Percentiles rank a stretch among this genome's conserved stretches.
Conservation (phyloP, 148 eudicot species). For the Arctostaphylos glauca region DNA sequence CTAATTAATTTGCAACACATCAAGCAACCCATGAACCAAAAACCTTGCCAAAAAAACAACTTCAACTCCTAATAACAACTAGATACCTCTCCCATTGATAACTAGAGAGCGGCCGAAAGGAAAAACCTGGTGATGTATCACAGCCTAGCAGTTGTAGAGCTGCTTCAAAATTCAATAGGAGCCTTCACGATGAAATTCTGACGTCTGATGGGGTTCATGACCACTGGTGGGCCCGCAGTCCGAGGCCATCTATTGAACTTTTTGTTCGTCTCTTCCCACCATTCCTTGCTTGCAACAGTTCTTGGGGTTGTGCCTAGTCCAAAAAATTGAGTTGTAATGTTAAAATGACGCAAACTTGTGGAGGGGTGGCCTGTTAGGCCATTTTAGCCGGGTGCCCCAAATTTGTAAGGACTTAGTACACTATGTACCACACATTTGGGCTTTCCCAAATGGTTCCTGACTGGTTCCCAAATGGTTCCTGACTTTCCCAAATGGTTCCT, state of each 20-base stretch:
- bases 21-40: not conserved
- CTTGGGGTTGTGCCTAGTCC: conserved; percentile 40
- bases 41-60: not conserved
- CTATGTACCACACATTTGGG: too few relatives aligned
- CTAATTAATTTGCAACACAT: not conserved
- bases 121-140: not conserved
- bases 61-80: not conserved
- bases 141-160: not conserved
- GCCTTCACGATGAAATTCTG: too few relatives aligned
- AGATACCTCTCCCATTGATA: not conserved
- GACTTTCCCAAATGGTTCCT: too few relatives aligned
- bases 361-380: too few relatives aligned
- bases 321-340: not conserved
- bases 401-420: too few relatives aligned
- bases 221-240: conserved; percentile 52
- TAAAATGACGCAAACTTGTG: too few relatives aligned
- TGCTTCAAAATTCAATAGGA: conserved; percentile 17
- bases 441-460: too few relatives aligned
- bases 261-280: conserved; percentile 48
- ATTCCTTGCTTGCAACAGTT: conserved; percentile 40
- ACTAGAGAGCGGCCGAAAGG: not conserved
- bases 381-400: too few relatives aligned
- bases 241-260: conserved; percentile 57
- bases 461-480: too few relatives aligned
- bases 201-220: too few relatives aligned